Evolutionary conservation across 305 asterid genomes (phyloP), one percentile per base, ranked within the genome.

Genomic region (Fraxinus floribunda): DNA sequence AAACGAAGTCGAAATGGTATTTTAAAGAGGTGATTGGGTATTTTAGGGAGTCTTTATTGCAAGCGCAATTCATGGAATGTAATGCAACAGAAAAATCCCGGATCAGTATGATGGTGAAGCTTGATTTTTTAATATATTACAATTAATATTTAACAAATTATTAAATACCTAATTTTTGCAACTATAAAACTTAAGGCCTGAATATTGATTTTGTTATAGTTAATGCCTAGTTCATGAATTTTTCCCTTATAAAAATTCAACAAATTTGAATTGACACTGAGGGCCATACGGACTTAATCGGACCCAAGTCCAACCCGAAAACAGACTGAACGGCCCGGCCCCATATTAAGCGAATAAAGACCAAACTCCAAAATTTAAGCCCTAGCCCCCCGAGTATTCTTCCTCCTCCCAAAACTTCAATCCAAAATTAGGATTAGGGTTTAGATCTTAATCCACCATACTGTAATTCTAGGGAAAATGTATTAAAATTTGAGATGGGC

Each of bases 401-500:
- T 4, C 35, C 15, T 64, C n/a, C 2, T 2, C 29, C 71, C 5
- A 22, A 62, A 41, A 2, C 36, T 66, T 26, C 18, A 62, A 7
- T 22, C 11, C 36, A 26, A 22, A 66, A 66, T 26, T 64, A 64
- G n/a, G n/a, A 10, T 66, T 66, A 29, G 38, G 74, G 38, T 66
- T 26, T 26, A 68, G 18, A 24, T 68, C 6, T 36, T 39, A 8
- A 39, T 39, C 46, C 11, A 9, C 13, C 49, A 41, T 41, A 10
- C 16, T 24, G 73, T 24, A 22, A 7, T 64, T 13, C 0, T 13
- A 10, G n/a, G 4, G 5, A 3, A n/a, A 24, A 26, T 68, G 38
- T 18, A 68, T 68, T 29, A 29, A 10, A 29, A 36, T 3, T 24
- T 29, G n/a, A 68, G 75, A 88, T 89, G 97, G 92, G 90, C n/a